Percentiles rank a stretch among this genome's conserved stretches.
phyloP scores from a whole-genome alignment of 1,284 basidiomycete species.

The Pterulicium gracile region DNA sequence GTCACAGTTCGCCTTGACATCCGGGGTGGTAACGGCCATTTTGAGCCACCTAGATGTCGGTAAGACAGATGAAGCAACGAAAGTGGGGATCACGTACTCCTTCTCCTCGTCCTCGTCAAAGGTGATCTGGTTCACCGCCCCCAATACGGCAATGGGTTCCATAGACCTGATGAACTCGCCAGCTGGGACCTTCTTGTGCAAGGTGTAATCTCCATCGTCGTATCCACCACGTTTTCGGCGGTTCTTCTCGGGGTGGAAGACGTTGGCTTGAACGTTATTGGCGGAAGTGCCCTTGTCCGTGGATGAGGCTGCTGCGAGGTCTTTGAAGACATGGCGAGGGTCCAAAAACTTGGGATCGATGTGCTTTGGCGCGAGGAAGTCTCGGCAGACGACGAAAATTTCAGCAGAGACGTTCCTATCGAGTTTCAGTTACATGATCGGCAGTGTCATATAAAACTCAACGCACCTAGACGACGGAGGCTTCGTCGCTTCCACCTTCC shows the following conservation, averaged over 20 bases:
- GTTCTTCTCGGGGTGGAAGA: constrained; percentile 97
- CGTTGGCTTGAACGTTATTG: constrained; percentile 70
- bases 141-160: constrained; percentile 78
- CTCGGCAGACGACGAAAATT: constrained; percentile 98
- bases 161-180: constrained; percentile 62
- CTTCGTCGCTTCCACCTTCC: constrained; percentile 96
- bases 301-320: constrained; percentile 45
- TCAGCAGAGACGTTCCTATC: constrained; percentile 95
- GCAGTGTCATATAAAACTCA: neutral
- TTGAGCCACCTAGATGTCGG: constrained; percentile 63
- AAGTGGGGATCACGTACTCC: constrained; percentile 33
- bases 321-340: constrained; percentile 97
- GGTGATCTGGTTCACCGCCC: constrained; percentile 75
- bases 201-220: constrained; percentile 87
- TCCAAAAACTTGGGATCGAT: constrained; percentile 99
- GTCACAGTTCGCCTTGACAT: constrained; percentile 75
- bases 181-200: constrained; percentile 72
- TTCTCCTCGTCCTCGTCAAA: constrained; percentile 84
- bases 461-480: constrained; percentile 89
- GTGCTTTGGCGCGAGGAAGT: constrained; percentile 89
- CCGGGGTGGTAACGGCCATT: constrained; percentile 64
- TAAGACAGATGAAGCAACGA: constrained; percentile 6
- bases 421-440: constrained; percentile 6
- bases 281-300: constrained; percentile 39
- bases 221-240: constrained; percentile 91